A percentile compares a stretch with the other conserved stretches of the same genome.
phyloP scores from a whole-genome alignment of 139 green algal genomes.

The Coelastrella sp. region DNA sequence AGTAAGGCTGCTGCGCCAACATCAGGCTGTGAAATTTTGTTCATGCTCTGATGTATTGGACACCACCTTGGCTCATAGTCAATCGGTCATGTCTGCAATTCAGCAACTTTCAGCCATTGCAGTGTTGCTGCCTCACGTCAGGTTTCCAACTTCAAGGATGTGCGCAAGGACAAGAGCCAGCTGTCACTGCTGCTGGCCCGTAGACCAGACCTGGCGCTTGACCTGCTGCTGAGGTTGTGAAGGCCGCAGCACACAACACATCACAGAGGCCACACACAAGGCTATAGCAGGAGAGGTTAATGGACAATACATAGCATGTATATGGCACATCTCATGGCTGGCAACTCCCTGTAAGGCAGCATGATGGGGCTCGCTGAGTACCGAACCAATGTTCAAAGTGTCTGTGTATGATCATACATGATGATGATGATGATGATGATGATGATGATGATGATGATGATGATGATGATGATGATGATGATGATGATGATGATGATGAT shows the following conservation, averaged over 20 bases:
- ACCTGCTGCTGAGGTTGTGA: constrained; percentile 40
- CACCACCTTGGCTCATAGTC: too few species aligned
- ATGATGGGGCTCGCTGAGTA: neutral
- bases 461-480: neutral
- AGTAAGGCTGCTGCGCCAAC: too few species aligned
- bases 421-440: neutral
- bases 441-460: too few species aligned
- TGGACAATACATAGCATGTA: neutral
- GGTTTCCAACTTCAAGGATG: constrained; percentile 40
- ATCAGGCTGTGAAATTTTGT: too few species aligned
- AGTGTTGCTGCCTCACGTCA: neutral
- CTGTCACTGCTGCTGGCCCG: constrained; percentile 3
- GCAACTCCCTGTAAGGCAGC: neutral
- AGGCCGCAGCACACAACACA: neutral
- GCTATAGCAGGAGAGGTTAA: too few species aligned
- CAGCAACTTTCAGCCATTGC: neutral
- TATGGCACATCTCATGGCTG: neutral
- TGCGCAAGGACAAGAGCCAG: constrained; percentile 30
- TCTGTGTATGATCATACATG: neutral
- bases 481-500: neutral
- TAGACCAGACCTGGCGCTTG: constrained; percentile 33
- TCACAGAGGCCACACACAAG: neutral
- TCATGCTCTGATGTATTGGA: too few species aligned
- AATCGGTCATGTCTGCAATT: too few species aligned
- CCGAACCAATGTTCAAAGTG: neutral